These are phyloP conservation scores for Fusarium veterinarium DNA, from an alignment of 2,329 filamentous ascomycete species.

Conservation along the genomic window DNA sequence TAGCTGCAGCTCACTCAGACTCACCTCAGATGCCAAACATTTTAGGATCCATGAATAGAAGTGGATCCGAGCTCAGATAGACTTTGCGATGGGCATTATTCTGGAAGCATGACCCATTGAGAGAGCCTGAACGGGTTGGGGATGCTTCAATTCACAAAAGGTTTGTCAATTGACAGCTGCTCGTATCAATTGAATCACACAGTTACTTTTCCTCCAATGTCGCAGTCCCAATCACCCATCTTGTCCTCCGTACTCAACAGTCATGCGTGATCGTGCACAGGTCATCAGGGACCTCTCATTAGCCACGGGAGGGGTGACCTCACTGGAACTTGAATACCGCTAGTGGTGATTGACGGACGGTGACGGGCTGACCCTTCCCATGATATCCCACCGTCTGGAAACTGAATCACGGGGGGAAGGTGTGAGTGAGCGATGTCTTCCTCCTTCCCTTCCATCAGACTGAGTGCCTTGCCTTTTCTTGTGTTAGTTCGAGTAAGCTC, in stretches of 20 bases:
- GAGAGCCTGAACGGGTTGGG: not conserved
- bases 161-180: not conserved
- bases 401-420: slow-evolving; percentile 23
- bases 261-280: slow-evolving; percentile 34
- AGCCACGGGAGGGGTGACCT: slow-evolving; percentile 35
- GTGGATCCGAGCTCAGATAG: slow-evolving; percentile 13
- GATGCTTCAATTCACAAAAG: not conserved
- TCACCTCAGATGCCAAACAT: slow-evolving; percentile 15
- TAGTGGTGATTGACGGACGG: not conserved
- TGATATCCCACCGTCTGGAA: slow-evolving; percentile 41
- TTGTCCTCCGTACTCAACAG: slow-evolving; percentile 13
- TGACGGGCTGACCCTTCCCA: slow-evolving; percentile 39
- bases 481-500: slow-evolving; percentile 3
- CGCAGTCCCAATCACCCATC: slow-evolving; percentile 6
- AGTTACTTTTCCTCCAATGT: not conserved
- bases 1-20: slow-evolving; percentile 34
- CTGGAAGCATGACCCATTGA: slow-evolving; percentile 2
- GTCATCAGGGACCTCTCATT: slow-evolving; percentile 38
- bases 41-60: slow-evolving; percentile 1
- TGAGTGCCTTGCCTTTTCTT: slow-evolving; percentile 5
- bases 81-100: slow-evolving; percentile 2
- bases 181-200: not conserved
- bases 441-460: slow-evolving; percentile 12
- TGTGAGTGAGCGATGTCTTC: not conserved
- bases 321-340: not conserved